These are phyloP conservation scores for Fusarium nanum DNA, from an alignment of 2,329 filamentous ascomycete genomes.

Conservation along the genomic window DNA sequence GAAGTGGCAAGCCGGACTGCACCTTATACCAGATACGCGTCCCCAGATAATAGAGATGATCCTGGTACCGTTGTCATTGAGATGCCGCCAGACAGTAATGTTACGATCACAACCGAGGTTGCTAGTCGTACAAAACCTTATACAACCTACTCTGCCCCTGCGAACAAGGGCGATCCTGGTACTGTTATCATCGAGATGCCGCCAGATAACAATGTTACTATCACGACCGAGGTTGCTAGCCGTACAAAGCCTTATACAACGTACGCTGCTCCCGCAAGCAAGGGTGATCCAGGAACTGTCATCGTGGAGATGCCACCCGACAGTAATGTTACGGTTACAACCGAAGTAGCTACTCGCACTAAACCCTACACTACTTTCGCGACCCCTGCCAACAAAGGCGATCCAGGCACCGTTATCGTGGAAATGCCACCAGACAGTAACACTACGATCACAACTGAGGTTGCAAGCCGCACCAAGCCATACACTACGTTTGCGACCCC, in stretches of 20 bases:
- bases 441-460: slow-evolving; percentile 8
- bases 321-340: neutral
- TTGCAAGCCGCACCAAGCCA: neutral
- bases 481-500: slow-evolving; percentile 6
- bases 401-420: slow-evolving; percentile 15
- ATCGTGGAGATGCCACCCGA: neutral
- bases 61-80: slow-evolving; percentile 18
- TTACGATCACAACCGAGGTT: slow-evolving; percentile 16
- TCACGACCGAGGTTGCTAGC: slow-evolving; percentile 4
- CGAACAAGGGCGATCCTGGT: too few species aligned
- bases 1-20: neutral
- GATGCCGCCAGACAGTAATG: slow-evolving; percentile 3
- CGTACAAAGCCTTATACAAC: neutral
- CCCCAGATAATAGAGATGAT: slow-evolving; percentile 1
- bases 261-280: neutral
- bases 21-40: neutral
- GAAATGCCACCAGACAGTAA: slow-evolving; percentile 13
- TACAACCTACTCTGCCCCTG: slow-evolving; percentile 1
- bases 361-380: slow-evolving; percentile 5
- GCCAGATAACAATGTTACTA: neutral
- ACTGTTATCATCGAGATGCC: neutral
- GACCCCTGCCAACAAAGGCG: neutral
- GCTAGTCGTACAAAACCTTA: neutral
- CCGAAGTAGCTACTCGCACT: neutral
- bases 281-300: too few species aligned